Base-by-base conservation (phyloP, 129 eudicot genomes). In the Rutidosis leptorrhynchoides region DNA sequence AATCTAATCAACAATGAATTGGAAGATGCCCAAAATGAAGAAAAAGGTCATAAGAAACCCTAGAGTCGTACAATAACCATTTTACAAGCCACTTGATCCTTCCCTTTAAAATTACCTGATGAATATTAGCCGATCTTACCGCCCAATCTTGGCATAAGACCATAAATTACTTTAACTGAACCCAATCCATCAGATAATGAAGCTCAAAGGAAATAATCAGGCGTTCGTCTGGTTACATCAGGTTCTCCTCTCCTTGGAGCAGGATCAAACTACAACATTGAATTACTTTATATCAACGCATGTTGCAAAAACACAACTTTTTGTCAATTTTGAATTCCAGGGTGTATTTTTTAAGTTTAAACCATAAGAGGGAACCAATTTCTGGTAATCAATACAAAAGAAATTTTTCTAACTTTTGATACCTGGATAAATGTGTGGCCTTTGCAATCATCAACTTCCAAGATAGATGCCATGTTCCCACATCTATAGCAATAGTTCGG, bases 391-490 rank as follows among this genome's bases (percentile, higher is more conserved):
- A 40, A 40, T 40, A 16, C 45, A 37, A 37, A 33, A 37, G 45
- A 37, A 37, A 37, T 37, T 37, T 37, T 14, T 37, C n/a, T 37
- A 37, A 37, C 45, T 37, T 40, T 40, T n/a, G n/a, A n/a, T 37
- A 90, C 95, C 97, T 90, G 97, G 68, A 90, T 86, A 60, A 90
- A 90, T 4, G 91, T 84, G 73, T 86, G 91, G 49, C 89, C 95
- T 45, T 83, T 90, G 91, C 91, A 83, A 73, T 90, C 97, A 80
- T 90, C 97, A 11, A 87, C 97, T 79, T 90, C 97, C 83, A 90
- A 73, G 45, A 90, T 90, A 58, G 97, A 90, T 32, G 97, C 97
- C 97, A 91, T 85, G 69, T 91, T 91, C 33, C 97, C 97, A 77
- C 97, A 91, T 6, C 97, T 84, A 20, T 91, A 91, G 68, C 97